Evolutionary conservation across 306 rosid genomes (phyloP), one percentile per base, ranked within the genome.

Genomic region (Rosa multiflora): DNA sequence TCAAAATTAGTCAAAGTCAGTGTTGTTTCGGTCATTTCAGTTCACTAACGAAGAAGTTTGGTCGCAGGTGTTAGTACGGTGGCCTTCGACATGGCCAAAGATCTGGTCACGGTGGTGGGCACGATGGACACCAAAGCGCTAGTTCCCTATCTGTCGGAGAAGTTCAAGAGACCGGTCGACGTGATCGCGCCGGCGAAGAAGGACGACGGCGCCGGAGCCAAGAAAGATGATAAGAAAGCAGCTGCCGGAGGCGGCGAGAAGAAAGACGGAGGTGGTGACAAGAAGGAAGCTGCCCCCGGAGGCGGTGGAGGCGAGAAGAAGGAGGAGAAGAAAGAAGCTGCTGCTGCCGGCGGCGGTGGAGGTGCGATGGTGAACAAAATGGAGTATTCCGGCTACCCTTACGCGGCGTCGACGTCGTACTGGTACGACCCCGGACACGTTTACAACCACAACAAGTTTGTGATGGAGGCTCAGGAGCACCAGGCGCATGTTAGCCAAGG

Each of bases 51-150:
- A 20, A 35, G 70, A 32, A 73, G 43, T 46, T 73, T 46, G 61
- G 32, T 53, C 46, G 52, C 90, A 94, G 98, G 99, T 40, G 93
- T 92, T 74, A 90, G 85, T 11, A 58, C 87, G 32, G 97, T 92
- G 26, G 70, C 59, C 32, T 8, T 84, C 4, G 97, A 92, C 40
- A 87, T 26, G 44, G 78, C 49, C 9, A 94, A 94, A 37, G 97
- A 94, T 37, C 78, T 89, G 64, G 95, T 94, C 6, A 87, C 85
- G 1, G 87, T 92, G n/a, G 88, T 79, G 49, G 99, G 99, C 63
- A 71, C 83, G 0, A 87, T 92, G 91, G 95, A 88, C 14, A 80
- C 20, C 8, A 88, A 88, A 67, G 88, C 72, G 2, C 82, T 92
- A 14, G 83, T 82, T 6, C 77, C 93, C 0, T 89, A 85, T 59